Conservation (phyloP, 176 grass and related monocot genomes). For the Tillandsia leiboldiana region DNA sequence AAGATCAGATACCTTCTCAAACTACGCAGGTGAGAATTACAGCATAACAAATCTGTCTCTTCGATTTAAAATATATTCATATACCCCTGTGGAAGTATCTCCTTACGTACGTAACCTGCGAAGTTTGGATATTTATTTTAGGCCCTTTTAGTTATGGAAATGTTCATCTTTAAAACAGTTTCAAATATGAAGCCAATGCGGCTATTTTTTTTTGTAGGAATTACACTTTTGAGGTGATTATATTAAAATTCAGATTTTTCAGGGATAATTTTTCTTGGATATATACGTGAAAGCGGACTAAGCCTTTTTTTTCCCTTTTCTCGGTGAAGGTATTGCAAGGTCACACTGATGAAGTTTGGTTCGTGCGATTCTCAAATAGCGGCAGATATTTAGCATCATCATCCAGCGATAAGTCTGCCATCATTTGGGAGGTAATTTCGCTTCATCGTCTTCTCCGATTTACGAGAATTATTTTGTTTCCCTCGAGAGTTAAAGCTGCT, state of each 20-base stretch:
- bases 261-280: not conserved
- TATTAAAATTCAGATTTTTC: no score
- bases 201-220: no score
- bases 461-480: not conserved
- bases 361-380: slow-evolving; percentile 82
- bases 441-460: not conserved
- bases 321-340: slow-evolving; percentile 49
- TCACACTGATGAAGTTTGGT: slow-evolving; percentile 91
- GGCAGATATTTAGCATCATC: slow-evolving; percentile 83
- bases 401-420: slow-evolving; percentile 72
- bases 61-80: not conserved
- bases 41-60: not conserved
- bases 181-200: no score
- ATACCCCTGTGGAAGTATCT: not conserved
- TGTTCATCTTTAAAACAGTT: no score
- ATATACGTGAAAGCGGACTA: not conserved
- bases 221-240: no score
- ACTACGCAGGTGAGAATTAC: slow-evolving; percentile 48
- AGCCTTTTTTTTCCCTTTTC: not conserved
- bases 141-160: no score
- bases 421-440: slow-evolving; percentile 89
- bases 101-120: not conserved
- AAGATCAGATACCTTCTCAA: slow-evolving; percentile 70
- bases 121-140: no score
- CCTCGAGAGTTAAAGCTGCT: no score